These are phyloP conservation scores for Rosa rugosa DNA, from an alignment of 306 rosid genomes.

Conservation along the genomic window DNA sequence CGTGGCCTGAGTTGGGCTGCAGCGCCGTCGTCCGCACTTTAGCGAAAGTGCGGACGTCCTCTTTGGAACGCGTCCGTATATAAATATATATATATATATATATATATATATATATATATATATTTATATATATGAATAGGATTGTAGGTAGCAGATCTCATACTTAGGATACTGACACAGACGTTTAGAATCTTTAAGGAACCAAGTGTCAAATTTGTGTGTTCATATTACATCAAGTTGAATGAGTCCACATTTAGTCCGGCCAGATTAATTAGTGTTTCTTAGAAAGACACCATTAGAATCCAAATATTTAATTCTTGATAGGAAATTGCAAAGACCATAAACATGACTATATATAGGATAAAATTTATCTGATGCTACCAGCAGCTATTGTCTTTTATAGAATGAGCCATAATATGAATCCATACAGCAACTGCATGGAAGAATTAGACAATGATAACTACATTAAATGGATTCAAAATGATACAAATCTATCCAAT, in stretches of 20 bases:
- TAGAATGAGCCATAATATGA: not conserved
- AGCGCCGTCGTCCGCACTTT: no score
- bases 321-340: not conserved
- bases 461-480: not conserved
- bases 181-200: not conserved
- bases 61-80: no score
- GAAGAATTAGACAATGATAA: not conserved
- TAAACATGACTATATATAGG: not conserved
- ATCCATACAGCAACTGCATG: not conserved
- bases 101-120: no score
- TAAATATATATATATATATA: no score
- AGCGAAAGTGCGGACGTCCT: no score
- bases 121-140: no score
- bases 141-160: not conserved
- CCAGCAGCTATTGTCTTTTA: not conserved
- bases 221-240: not conserved
- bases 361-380: not conserved
- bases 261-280: not conserved
- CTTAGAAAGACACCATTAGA: not conserved
- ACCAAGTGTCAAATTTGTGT: not conserved
- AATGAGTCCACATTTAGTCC: constrained; percentile 2
- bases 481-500: not conserved
- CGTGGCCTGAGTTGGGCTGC: no score
- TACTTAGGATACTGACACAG: not conserved
- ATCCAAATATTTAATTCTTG: not conserved